Evolutionary conservation across 2,329 filamentous ascomycete species (phyloP), one percentile per base, ranked within the genome.

Genomic region (Davidsoniella neocaledoniae): DNA sequence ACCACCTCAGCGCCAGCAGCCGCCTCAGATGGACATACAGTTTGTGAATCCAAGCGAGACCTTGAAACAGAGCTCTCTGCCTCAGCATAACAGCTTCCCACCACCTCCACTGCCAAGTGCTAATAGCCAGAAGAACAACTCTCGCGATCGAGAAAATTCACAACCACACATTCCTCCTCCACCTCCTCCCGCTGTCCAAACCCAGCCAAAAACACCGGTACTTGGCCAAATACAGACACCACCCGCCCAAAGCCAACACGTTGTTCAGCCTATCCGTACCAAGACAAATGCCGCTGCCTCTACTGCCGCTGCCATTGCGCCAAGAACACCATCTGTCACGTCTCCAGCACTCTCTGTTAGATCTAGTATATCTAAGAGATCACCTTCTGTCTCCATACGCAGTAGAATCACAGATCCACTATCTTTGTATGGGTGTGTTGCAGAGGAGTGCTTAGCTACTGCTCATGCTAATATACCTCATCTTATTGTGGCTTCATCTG

Each of bases 371-470:
- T 61, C 64, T 1, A 68, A 65, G 52, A 64, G 60, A 46, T 69
- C 67, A 1, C 67, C 69, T 2, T 66, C 66, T 5, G 58, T 65
- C 3, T 62, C 65, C 0, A 60, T 64, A 4, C 67, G 67, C 54
- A 59, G 63, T 6, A 60, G 64, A 3, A 67, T 69, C 7, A 60
- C 69, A 7, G 74, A 77, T 50, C 72, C 70, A 0, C 66, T 74
- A 2, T 67, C 78, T 2, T 65, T 87, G 7, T 68, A 88, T 51
- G 68, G 86, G 6, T 74, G 74, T n/a, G 69, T 86, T 12, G 82
- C 83, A 2, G 83, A 90, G 57, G 83, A 90, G 56, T 86, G 83
- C 57, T 76, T 88, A 48, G 66, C 67, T 23, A 79, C 77, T 48
- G 84, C 84, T 14, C 76, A 80, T 53, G 51, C 40, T 3, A 54